Evolutionary conservation across 2,329 filamentous ascomycete genomes (phyloP).

Genomic region (Pleomassaria siparia): DNA sequence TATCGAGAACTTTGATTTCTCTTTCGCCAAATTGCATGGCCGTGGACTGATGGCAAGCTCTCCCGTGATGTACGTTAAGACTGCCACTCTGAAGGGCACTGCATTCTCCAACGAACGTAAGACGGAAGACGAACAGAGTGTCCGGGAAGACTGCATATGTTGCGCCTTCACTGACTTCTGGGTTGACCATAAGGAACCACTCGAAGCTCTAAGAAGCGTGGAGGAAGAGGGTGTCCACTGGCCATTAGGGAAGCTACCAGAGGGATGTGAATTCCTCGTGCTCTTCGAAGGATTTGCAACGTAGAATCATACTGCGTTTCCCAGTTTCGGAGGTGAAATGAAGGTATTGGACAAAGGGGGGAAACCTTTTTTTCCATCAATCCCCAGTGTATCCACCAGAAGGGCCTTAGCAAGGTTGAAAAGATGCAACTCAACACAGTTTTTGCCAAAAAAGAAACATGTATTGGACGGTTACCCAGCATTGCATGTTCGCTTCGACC

Average conservation of each 20-base stretch:
- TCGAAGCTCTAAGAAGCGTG: neutral
- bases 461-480: neutral
- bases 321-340: too few relatives aligned
- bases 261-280: neutral
- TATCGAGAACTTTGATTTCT: neutral
- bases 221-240: neutral
- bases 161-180: neutral
- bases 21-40: neutral
- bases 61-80: neutral
- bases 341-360: too few relatives aligned
- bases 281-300: neutral
- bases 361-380: too few relatives aligned
- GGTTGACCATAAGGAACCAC: neutral
- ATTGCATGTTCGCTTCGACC: too few relatives aligned
- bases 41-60: neutral
- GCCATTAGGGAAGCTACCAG: neutral
- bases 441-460: too few relatives aligned
- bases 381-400: too few relatives aligned
- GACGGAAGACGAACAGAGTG: neutral
- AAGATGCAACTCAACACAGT: too few relatives aligned
- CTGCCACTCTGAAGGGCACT: neutral
- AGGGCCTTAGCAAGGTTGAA: too few relatives aligned
- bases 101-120: neutral
- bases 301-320: neutral
- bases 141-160: neutral